Base-by-base conservation (phyloP, 495 filamentous ascomycete genomes). In the Aspergillus coremiiformis region DNA sequence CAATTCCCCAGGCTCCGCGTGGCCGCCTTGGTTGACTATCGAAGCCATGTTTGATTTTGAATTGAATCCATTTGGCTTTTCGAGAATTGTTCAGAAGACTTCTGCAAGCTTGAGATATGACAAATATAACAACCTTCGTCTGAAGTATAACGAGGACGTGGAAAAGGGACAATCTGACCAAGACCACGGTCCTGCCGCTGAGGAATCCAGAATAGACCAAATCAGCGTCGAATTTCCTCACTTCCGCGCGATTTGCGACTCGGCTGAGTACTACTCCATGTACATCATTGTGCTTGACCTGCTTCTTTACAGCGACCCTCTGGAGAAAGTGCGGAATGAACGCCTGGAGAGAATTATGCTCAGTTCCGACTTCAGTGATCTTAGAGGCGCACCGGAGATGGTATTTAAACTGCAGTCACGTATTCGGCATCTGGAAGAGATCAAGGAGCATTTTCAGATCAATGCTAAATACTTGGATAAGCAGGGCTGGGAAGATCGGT, bases 41-140 rank as follows among this genome's bases (percentile, higher is more conserved):
- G 93, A 98, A 70, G 87, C 94, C 51, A 96, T 96, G 85, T 96
- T 96, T 55, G 91, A 97, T 70, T 98, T 96, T 69, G 71, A 89
- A 48, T 73, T 85, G 17, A 86, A 91, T 62, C 92, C 93, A 0
- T 96, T 95, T 62, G 93, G 94, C 24, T 97, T 96, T 74, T 90
- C 89, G 56, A 81, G 94, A 23, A 89, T 97, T 24, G 89, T 98
- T 39, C 87, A 96, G 59, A 87, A 88, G 66, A 98, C 93, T 5
- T 97, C 93, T 1, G 92, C 92, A 29, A 90, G 82, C 63, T 74
- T 98, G 45, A 84, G 91, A 52, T 97, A 94, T 61, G 92, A 98
- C 75, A 97, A 97, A 67, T 96, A 91, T 78, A 98, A 98, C 66
- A 93, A 90, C 33, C 81, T 98, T 43, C 90, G 93, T 44, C 74